Base-by-base conservation (phyloP, 2,329 filamentous ascomycete species). In the Ceratocystis diversiconidia region DNA sequence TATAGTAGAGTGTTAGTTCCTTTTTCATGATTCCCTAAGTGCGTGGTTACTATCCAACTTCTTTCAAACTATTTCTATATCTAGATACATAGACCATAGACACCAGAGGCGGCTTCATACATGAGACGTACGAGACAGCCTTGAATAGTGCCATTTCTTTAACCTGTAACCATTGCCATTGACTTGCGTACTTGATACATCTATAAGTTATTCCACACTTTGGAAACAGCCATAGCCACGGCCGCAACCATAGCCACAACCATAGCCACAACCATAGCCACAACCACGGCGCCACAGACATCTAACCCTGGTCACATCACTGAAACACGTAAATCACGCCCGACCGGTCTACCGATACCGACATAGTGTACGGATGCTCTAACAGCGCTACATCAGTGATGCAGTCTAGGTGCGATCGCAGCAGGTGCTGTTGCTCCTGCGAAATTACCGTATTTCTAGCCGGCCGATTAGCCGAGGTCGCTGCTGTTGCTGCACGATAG, bases 361-460 rank as follows among this genome's bases (percentile, higher is more conserved):
- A 88, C 90, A 97, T 96, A 3, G 88, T 88, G 74, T 95, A 96
- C 28, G 94, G 94, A 69, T 84, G 80, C 77, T 96, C 90, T 70
- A 99, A 75, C 72, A 97, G 77, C n/a, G 88, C 88, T 70, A 96
- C 85, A 76, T 97, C 92, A 72, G 89, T 82, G 67, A 99, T 86
- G 2, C 85, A 85, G 75, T 99, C 94, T 71, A 96, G 75, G 76
- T 99, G 94, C 67, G 87, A 90, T 73, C 85, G 88, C 66, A 97
- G 76, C 70, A 99, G 74, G 75, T 90, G 85, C 74, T 95, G 90
- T 73, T 96, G 92, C 76, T 95, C 89, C 69, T 88, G 78, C 68
- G 88, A 92, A 69, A 96, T 94, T 32, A 96, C 87, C 12, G 90
- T 92, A 68, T 87, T 88, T 69, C 90, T 82, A 1, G 88, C 82